These are phyloP conservation scores for Ganoderma boninense DNA, from an alignment of 1,284 basidiomycete species.

Conservation along the genomic window DNA sequence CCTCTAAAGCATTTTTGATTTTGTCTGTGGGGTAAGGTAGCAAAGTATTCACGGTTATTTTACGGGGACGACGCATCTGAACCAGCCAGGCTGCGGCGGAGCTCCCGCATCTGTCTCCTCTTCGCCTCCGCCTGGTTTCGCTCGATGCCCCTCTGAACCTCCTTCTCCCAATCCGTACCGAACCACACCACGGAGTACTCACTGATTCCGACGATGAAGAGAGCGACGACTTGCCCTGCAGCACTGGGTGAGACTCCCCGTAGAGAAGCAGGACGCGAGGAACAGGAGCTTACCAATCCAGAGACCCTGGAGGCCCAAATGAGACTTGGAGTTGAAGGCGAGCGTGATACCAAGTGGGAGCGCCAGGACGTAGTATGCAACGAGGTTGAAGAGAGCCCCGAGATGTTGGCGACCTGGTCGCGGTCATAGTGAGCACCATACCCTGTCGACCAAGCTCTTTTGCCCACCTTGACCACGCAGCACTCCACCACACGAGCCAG, in stretches of 20 bases:
- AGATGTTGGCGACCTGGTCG: slow-evolving; percentile 72
- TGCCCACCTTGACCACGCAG: slow-evolving; percentile 69
- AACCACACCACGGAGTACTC: slow-evolving; percentile 74
- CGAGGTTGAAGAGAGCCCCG: slow-evolving; percentile 75
- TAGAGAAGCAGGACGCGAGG: not conserved
- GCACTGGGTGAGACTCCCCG: not conserved
- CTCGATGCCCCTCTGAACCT: slow-evolving; percentile 59
- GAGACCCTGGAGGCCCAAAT: slow-evolving; percentile 67
- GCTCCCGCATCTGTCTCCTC: slow-evolving; percentile 34
- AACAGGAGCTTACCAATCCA: slow-evolving; percentile 61
- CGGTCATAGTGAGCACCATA: not conserved
- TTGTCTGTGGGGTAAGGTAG: too few species aligned
- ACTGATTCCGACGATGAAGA: slow-evolving; percentile 76
- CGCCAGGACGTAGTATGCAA: slow-evolving; percentile 81
- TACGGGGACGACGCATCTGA: not conserved
- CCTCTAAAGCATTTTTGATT: too few species aligned
- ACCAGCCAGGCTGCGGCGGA: not conserved
- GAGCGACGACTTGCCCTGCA: slow-evolving; percentile 73
- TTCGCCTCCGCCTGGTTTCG: slow-evolving; percentile 62
- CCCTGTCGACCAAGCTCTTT: not conserved
- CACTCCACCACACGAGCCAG: slow-evolving; percentile 76
- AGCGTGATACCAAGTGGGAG: slow-evolving; percentile 75
- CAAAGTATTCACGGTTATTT: not conserved
- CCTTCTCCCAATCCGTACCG: slow-evolving; percentile 71
- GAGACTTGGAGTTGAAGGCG: slow-evolving; percentile 57